phyloP scores from a whole-genome alignment of 1,284 basidiomycete species.

The Puccinia coronata region DNA sequence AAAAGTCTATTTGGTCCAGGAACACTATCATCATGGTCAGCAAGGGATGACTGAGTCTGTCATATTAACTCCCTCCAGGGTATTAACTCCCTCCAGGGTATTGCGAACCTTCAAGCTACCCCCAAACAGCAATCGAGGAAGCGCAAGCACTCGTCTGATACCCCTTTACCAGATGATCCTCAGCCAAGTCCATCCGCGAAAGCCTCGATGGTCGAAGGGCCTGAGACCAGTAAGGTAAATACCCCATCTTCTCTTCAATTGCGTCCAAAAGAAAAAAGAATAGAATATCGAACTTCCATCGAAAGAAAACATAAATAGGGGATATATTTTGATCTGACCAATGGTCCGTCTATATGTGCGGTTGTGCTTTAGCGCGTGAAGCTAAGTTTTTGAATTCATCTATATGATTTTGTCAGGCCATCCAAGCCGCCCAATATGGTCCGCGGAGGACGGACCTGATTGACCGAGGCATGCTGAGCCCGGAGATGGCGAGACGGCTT shows the following conservation, averaged over 20 bases:
- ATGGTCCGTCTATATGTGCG: neutral
- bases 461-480: conserved; percentile 33
- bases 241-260: neutral
- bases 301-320: neutral
- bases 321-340: conserved; percentile 7
- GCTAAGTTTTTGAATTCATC: conserved; percentile 1
- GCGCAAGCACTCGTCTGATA: conserved; percentile 2
- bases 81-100: conserved; percentile 7
- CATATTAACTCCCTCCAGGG: neutral
- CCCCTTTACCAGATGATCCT: neutral
- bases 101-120: conserved; percentile 19
- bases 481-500: conserved; percentile 19
- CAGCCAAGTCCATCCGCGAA: neutral
- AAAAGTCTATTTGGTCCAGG: neutral
- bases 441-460: conserved; percentile 30
- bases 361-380: conserved; percentile 5
- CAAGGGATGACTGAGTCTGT: neutral
- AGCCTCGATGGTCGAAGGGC: conserved; percentile 5
- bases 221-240: conserved; percentile 20
- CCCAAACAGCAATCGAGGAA: conserved; percentile 8
- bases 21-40: neutral
- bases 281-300: neutral
- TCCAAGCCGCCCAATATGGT: conserved; percentile 32
- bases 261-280: neutral
- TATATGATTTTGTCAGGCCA: conserved; percentile 11